Percentiles rank a stretch among this genome's conserved stretches.
These are phyloP conservation scores for Pleurozium schreberi DNA, from an alignment of 225 moss, liverwort and hornwort species.

Conservation along the genomic window DNA sequence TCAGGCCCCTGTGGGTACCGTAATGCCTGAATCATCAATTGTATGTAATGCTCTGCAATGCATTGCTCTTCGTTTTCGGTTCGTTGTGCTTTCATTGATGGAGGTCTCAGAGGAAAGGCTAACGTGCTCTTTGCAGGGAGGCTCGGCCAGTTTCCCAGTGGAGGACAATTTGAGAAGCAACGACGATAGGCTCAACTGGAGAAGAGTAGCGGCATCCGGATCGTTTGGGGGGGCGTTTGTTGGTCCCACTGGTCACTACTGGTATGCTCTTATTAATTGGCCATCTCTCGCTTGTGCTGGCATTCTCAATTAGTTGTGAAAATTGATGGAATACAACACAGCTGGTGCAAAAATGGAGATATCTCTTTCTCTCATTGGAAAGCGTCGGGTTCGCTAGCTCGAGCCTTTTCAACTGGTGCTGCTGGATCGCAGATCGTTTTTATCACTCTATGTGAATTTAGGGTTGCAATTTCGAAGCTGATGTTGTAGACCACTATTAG, in stretches of 20 bases:
- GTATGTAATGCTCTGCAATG: background rate
- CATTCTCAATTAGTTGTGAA: background rate
- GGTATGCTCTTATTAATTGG: background rate
- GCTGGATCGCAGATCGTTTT: background rate
- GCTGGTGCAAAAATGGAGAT: background rate
- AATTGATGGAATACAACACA: background rate
- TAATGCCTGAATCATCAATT: background rate
- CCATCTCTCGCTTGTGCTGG: background rate
- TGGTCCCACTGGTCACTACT: conserved; percentile 62
- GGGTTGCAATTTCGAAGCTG: background rate
- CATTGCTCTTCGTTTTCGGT: background rate
- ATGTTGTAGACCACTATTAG: background rate
- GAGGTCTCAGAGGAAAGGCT: background rate
- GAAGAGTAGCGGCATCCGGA: conserved; percentile 41
- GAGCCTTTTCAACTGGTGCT: background rate
- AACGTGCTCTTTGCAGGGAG: conserved; percentile 1
- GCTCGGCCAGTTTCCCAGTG: background rate
- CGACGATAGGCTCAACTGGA: conserved; percentile 13
- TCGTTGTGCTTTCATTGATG: background rate
- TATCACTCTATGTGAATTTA: background rate
- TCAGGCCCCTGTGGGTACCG: background rate
- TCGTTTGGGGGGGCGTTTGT: conserved; percentile 50
- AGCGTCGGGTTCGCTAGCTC: background rate
- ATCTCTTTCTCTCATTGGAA: background rate
- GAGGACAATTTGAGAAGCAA: background rate